Evolutionary conservation across 805 yeast genomes (phyloP), one percentile per base, ranked within the genome.

Genomic region (Yamadazyma phyllophila): DNA sequence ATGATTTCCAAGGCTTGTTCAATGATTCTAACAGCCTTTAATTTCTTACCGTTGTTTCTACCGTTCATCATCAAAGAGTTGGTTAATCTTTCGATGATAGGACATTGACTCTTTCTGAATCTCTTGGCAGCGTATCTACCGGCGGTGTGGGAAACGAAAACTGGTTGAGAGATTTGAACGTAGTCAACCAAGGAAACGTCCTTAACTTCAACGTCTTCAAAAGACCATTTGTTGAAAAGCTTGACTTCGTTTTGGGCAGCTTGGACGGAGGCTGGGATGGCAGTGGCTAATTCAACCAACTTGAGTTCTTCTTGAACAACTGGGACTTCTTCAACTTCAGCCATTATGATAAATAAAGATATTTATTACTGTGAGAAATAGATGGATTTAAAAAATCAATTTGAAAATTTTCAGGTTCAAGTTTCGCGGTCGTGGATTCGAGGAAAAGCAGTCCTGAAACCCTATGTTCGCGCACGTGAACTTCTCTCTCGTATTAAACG

Each of bases 1-100:
- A 94, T 84, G 83, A 94, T 94, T 78, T 94, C 99, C 73, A 94
- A 81, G 65, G 99, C 92, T 85, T 94, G 99, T 84, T 95, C 88
- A 76, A 94, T 90, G 75, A 94, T 94, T 87, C 98, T 91, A 66
- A 94, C 98, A 67, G 99, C 99, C 88, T 92, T 91, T 77, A 95
- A 88, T 83, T 94, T 94, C 86, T 94, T 94, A 85, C 99, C 99
- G 87, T 95, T 94, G 95, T 94, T 94, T 84, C 98, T 92, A 83
- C 99, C 99, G 87, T 94, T 91, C 99, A 94, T 94, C 99, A 94
- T 94, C 74, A 94, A 83, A 58, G 99, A 87, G 92, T 94, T 92
- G 79, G 98, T 92, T 76, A 94, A 83, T 85, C 99, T 92, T 86
- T 94, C 99, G 65, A 94, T 76, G 76, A 94, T 85, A 71, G 98